Base-by-base conservation (phyloP, 345 rosid genomes). In the Bretschneidera sinensis region DNA sequence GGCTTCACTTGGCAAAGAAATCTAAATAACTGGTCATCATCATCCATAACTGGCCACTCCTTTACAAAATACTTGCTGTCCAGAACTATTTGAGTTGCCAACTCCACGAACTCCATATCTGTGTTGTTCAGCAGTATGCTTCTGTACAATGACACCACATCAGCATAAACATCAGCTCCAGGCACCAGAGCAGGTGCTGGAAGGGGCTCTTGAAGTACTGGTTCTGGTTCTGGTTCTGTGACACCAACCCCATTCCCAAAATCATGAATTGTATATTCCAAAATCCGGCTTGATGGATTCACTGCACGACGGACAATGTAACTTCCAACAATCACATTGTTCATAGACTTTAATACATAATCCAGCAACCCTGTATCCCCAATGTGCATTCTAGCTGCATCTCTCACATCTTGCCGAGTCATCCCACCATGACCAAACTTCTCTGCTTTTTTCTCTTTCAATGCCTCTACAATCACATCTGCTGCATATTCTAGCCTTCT, bases 301-400 rank as follows among this genome's bases (percentile, higher is more conserved):
- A 85, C 84, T 31, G 74, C 74, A 20, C 95, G 85, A 1, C 69
- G 65, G 24, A 92, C 85, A 21, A 85, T 60, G 60, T 77, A 60
- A 48, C 64, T 67, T 48, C 86, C 89, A 18, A 92, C 72, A 5
- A 78, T 73, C 15, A 87, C 97, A 61, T 92, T 89, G 72, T 82
- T 81, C 91, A 92, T 79, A 1, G 87, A 83, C 60, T 92, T 89
- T 70, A 92, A 61, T 33, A 92, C 96, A 55, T 84, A 85, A 61
- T 92, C 97, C 1, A 89, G 77, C 77, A 92, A 71, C 17, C 98
- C 97, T 0, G 96, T 87, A 63, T 92, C 98, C 7, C 98, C 97
- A 24, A 92, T 89, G 59, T 85, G 91, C 74, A 81, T 72, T 68
- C 98, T 71, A 59, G 98, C 98, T 33, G 94, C 81, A 75, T 89